A percentile compares a stretch with the other conserved stretches of the same genome.
phyloP scores from a whole-genome alignment of 2,329 filamentous ascomycete genomes.

The Xylariaceae sp. region DNA sequence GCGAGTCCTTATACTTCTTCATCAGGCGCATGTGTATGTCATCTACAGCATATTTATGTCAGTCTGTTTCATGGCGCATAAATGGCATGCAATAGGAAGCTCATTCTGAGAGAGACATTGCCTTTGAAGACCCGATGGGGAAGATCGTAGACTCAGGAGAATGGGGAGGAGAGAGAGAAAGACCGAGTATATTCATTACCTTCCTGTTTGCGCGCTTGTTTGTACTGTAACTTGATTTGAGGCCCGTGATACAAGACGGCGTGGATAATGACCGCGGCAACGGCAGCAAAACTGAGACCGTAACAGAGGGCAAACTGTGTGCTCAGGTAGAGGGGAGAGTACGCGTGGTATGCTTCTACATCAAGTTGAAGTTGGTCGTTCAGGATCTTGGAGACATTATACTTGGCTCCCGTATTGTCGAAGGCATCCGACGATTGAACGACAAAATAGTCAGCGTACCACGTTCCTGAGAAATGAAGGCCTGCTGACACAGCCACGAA shows the following conservation, averaged over 20 bases:
- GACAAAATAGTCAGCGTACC: slow-evolving; percentile 66
- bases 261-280: slow-evolving; percentile 65
- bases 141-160: background rate
- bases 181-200: slow-evolving; percentile 30
- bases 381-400: slow-evolving; percentile 67
- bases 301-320: slow-evolving; percentile 66
- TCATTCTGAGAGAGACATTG: background rate
- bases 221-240: slow-evolving; percentile 61
- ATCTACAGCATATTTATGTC: slow-evolving; percentile 18
- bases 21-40: slow-evolving; percentile 65
- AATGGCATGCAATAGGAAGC: background rate
- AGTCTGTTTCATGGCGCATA: background rate
- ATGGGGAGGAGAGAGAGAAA: too few species aligned
- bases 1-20: slow-evolving; percentile 65
- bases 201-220: slow-evolving; percentile 60
- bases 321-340: slow-evolving; percentile 70
- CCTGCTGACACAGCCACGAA: slow-evolving; percentile 63
- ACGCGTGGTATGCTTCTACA: slow-evolving; percentile 63
- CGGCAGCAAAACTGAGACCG: slow-evolving; percentile 70
- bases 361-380: slow-evolving; percentile 62
- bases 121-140: background rate
- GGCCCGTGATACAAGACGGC: slow-evolving; percentile 61
- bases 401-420: slow-evolving; percentile 66
- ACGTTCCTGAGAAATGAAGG: slow-evolving; percentile 62
- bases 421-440: slow-evolving; percentile 66